These are phyloP conservation scores for Penstemon newberryi DNA, from an alignment of 257 asterid genomes.

Conservation along the genomic window DNA sequence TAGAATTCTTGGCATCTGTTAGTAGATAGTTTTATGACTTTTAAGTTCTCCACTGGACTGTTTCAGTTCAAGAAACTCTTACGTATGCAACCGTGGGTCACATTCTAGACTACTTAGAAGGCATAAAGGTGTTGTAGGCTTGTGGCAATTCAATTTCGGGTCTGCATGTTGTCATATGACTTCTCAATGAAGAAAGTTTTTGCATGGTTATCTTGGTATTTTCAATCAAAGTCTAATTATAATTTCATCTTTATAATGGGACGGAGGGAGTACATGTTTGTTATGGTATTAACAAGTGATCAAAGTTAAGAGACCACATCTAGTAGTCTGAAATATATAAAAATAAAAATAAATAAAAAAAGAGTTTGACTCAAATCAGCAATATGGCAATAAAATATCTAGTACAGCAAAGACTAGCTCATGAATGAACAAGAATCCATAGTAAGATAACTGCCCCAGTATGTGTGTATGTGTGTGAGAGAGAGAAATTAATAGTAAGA, in stretches of 20 bases:
- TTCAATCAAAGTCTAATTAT: too few relatives aligned
- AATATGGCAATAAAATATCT: neutral
- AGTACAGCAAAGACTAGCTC: neutral
- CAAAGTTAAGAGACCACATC: neutral
- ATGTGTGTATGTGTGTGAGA: neutral
- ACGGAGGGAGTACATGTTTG: neutral
- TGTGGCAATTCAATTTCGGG: too few relatives aligned
- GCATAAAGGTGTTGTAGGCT: neutral
- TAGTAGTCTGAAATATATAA: neutral
- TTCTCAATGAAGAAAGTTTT: too few relatives aligned
- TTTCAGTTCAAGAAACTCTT: neutral
- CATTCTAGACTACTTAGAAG: neutral
- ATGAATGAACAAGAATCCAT: slow-evolving; percentile 12
- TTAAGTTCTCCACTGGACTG: neutral
- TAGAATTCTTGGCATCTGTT: slow-evolving; percentile 5
- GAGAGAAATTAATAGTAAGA: neutral
- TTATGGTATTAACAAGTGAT: slow-evolving; percentile 16
- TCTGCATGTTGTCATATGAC: neutral
- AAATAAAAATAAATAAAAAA: too few relatives aligned
- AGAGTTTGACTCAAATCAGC: neutral
- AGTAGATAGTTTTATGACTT: too few relatives aligned
- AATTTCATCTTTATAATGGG: too few relatives aligned
- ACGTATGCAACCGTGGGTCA: neutral
- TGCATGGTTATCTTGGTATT: neutral
- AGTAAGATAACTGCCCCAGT: neutral